Evolutionary conservation across 1,139 yeast species (phyloP).

Genomic region (Groenewaldozyma auringiensis): DNA sequence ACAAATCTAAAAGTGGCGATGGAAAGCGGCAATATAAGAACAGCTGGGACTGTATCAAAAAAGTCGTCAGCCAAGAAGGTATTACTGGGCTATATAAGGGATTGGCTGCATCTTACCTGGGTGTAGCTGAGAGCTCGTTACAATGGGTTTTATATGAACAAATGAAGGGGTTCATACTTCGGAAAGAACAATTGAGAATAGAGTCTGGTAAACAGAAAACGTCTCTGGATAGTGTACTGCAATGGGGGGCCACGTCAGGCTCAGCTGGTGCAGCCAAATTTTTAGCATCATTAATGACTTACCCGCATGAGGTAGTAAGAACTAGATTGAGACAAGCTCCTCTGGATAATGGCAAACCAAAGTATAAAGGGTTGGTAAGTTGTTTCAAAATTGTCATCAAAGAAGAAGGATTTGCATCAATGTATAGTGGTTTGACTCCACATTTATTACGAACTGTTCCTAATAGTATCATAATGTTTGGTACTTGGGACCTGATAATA

Average conservation of each 20-base stretch:
- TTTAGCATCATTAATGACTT: slow-evolving; percentile 83
- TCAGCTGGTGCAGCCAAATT: slow-evolving; percentile 97
- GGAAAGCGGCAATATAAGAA: slow-evolving; percentile 62
- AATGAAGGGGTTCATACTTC: slow-evolving; percentile 67
- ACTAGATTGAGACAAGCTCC: slow-evolving; percentile 97
- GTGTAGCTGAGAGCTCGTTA: slow-evolving; percentile 85
- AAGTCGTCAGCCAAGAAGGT: slow-evolving; percentile 73
- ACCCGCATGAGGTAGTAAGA: slow-evolving; percentile 96
- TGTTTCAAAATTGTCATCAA: slow-evolving; percentile 74
- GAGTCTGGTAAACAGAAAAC: slow-evolving; percentile 39
- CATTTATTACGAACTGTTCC: slow-evolving; percentile 96
- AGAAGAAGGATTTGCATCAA: slow-evolving; percentile 86
- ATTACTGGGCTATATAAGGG: slow-evolving; percentile 76
- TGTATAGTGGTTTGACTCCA: slow-evolving; percentile 98
- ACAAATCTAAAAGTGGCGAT: slow-evolving; percentile 40
- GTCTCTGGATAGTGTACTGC: slow-evolving; percentile 57
- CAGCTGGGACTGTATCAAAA: slow-evolving; percentile 75
- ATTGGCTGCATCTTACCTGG: slow-evolving; percentile 86
- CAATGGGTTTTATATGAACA: slow-evolving; percentile 98
- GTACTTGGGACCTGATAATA: slow-evolving; percentile 95
- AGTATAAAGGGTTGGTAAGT: slow-evolving; percentile 83
- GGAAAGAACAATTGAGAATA: slow-evolving; percentile 40
- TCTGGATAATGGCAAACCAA: slow-evolving; percentile 64
- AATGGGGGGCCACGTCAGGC: slow-evolving; percentile 95
- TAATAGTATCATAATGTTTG: slow-evolving; percentile 96